These are phyloP conservation scores for Eimeria acervulina DNA, from an alignment of 169 alveolate genomes.

Conservation along the genomic window DNA sequence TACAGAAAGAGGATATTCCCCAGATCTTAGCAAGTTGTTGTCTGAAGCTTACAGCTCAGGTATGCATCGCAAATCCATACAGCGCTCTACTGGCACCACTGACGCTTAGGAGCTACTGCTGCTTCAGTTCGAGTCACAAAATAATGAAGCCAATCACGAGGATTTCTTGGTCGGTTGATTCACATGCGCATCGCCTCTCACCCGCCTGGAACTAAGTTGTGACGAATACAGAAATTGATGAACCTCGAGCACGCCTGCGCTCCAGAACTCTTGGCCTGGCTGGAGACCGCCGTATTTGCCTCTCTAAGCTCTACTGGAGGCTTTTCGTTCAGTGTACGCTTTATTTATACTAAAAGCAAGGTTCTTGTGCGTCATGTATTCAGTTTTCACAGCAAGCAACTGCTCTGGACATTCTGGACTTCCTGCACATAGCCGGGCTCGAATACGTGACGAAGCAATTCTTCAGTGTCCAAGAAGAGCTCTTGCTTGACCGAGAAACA, in stretches of 20 bases:
- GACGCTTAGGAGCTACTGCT: constrained; percentile 10
- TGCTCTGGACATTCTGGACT: constrained; percentile 66
- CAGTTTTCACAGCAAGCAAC: constrained; percentile 62
- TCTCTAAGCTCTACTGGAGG: constrained; percentile 53
- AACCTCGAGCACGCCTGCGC: constrained; percentile 72
- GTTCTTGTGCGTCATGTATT: not conserved
- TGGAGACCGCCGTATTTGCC: constrained; percentile 57
- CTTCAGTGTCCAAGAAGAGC: constrained; percentile 35
- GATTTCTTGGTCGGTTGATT: constrained; percentile 47
- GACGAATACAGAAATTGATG: constrained; percentile 54
- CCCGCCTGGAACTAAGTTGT: not conserved
- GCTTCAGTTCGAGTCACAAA: constrained; percentile 77
- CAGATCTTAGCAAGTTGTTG: constrained; percentile 73
- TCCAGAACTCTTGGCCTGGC: constrained; percentile 20
- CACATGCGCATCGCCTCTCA: not conserved
- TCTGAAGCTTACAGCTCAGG: constrained; percentile 78
- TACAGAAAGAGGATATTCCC: constrained; percentile 62
- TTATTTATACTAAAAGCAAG: not conserved
- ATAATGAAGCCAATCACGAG: constrained; percentile 54
- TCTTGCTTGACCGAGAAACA: constrained; percentile 58
- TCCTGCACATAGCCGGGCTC: constrained; percentile 33
- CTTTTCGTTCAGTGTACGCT: constrained; percentile 67
- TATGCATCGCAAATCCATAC: not conserved
- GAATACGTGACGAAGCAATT: constrained; percentile 45
- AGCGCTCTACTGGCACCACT: not conserved